Conservation (phyloP, 116 monocot genomes). For the Papilionanthe hybrid region DNA sequence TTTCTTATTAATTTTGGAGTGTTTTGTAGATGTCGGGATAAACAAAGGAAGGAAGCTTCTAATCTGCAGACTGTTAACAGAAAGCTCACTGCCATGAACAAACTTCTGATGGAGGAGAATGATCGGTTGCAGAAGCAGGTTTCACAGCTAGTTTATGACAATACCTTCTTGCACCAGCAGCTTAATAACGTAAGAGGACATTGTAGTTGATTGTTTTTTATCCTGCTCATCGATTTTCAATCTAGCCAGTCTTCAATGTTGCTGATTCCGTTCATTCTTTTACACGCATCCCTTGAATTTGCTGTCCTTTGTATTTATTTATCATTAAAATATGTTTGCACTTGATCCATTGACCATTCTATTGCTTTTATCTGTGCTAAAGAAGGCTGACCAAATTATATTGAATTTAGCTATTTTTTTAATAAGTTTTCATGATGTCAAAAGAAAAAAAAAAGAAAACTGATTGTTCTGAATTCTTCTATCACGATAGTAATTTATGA, state of each 20-base stretch:
- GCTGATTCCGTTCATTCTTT: not conserved
- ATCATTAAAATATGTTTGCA: not conserved
- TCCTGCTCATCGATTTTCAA: not conserved
- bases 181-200: slow-evolving; percentile 46
- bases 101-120: slow-evolving; percentile 87
- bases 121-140: slow-evolving; percentile 90
- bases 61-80: slow-evolving; percentile 77
- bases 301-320: not conserved
- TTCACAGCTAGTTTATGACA: slow-evolving; percentile 79
- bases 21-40: slow-evolving; percentile 65
- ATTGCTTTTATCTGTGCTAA: not conserved
- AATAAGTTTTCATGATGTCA: not conserved
- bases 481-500: not conserved
- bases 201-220: not conserved
- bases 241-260: not conserved
- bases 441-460: not conserved
- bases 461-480: not conserved
- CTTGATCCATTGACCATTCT: not conserved
- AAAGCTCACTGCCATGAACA: slow-evolving; percentile 79
- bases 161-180: slow-evolving; percentile 69
- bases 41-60: slow-evolving; percentile 59
- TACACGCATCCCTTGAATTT: not conserved
- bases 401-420: not conserved
- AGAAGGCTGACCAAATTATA: not conserved
- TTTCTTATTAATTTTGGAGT: not conserved